Evolutionary conservation across 768 basidiomycete species (phyloP).

Genomic region (Mycena indigotica): DNA sequence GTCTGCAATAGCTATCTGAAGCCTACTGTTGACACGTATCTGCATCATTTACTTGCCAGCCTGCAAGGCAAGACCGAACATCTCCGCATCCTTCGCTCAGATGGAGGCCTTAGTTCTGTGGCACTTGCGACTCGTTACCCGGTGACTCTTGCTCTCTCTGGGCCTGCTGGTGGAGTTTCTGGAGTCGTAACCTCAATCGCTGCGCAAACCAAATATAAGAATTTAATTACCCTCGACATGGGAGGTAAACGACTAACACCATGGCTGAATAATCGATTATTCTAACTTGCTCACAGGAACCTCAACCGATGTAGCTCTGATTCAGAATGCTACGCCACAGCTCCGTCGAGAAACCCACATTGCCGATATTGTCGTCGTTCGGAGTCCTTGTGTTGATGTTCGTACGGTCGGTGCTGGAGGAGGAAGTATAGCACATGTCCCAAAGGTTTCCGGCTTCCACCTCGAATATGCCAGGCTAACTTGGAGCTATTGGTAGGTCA

Average conservation of each 20-base stretch:
- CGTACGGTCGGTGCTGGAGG: conserved; percentile 21
- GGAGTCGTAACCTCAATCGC: conserved; percentile 18
- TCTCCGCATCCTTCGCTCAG: conserved; percentile 16
- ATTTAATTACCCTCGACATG: conserved; percentile 21
- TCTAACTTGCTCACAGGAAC: too few species aligned
- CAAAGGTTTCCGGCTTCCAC: not conserved
- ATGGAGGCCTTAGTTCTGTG: conserved; percentile 14
- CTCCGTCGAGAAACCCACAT: conserved; percentile 19
- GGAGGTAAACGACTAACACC: not conserved
- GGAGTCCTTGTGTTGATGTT: conserved; percentile 18
- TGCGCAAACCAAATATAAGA: conserved; percentile 15
- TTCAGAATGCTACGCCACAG: conserved; percentile 10
- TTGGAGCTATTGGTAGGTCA: conserved; percentile 2
- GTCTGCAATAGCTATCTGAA: conserved; percentile 15
- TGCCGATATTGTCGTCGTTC: conserved; percentile 16
- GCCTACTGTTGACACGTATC: conserved; percentile 14
- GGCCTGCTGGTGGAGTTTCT: conserved; percentile 19
- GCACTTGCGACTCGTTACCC: conserved; percentile 9
- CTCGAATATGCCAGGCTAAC: not conserved
- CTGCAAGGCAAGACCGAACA: conserved; percentile 18
- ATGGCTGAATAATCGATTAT: too few species aligned
- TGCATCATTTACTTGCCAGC: conserved; percentile 12
- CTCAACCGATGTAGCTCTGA: conserved; percentile 16
- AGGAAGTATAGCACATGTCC: conserved; percentile 17
- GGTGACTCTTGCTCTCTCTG: conserved; percentile 7